Evolutionary conservation across 495 filamentous ascomycete genomes (phyloP).

Genomic region (Sabuloglossum arenarium): DNA sequence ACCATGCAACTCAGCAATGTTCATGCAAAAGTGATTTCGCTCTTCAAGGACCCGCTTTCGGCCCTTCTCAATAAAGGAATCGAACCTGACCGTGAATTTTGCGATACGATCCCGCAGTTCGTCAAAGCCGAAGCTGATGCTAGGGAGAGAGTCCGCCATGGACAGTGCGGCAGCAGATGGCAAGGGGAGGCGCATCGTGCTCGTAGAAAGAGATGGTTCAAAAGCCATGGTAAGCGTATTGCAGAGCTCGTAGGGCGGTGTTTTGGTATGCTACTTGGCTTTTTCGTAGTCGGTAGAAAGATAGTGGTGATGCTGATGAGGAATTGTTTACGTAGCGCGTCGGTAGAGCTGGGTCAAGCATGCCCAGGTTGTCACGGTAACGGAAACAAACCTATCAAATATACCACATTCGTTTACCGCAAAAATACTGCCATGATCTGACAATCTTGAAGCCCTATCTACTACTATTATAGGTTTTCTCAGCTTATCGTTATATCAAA

Average conservation of each 20-base stretch:
- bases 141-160: constrained; percentile 68
- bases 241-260: neutral
- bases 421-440: no score
- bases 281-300: neutral
- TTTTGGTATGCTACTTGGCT: constrained; percentile 7
- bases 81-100: constrained; percentile 77
- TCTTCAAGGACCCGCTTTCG: constrained; percentile 79
- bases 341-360: neutral
- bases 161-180: constrained; percentile 32
- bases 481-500: neutral
- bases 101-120: constrained; percentile 89
- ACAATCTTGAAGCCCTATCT: no score
- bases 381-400: constrained; percentile 8
- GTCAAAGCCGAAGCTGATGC: constrained; percentile 89
- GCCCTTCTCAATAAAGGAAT: constrained; percentile 80
- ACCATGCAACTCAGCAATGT: constrained; percentile 79
- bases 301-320: neutral
- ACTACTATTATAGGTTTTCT: no score
- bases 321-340: neutral
- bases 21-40: constrained; percentile 81
- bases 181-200: constrained; percentile 49
- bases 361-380: constrained; percentile 14
- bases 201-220: constrained; percentile 57
- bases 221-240: constrained; percentile 34
- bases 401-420: neutral